These are phyloP conservation scores for Paradendryphiella salina DNA, from an alignment of 2,329 filamentous ascomycete genomes.

Conservation along the genomic window DNA sequence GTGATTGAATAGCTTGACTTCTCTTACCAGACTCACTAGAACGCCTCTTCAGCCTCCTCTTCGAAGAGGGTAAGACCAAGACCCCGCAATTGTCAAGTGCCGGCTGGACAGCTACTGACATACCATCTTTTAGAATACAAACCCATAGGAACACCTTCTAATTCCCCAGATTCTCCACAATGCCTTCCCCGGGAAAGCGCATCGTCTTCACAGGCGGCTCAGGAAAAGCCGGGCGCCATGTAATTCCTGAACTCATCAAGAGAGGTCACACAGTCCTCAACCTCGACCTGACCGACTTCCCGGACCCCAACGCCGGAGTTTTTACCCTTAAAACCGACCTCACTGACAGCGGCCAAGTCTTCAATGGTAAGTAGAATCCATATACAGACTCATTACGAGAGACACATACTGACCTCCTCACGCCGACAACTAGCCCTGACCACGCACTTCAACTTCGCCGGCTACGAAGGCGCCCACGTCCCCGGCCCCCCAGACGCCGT, in stretches of 20 bases:
- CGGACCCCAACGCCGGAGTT: constrained; percentile 50
- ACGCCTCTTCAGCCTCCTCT: not conserved
- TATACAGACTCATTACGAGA: too few relatives aligned
- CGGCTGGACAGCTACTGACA: not conserved
- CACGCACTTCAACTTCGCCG: constrained; percentile 59
- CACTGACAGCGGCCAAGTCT: constrained; percentile 60
- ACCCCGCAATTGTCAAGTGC: constrained; percentile 3
- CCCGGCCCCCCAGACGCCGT: constrained; percentile 60
- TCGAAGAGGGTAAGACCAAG: not conserved
- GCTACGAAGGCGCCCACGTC: constrained; percentile 51
- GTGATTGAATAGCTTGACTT: not conserved
- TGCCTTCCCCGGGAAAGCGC: constrained; percentile 44
- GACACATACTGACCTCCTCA: too few relatives aligned
- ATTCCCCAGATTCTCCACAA: constrained; percentile 6
- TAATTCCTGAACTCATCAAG: constrained; percentile 57
- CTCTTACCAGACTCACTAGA: not conserved
- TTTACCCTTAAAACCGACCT: constrained; percentile 61
- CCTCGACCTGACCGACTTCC: constrained; percentile 56
- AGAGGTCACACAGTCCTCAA: constrained; percentile 59
- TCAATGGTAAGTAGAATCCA: constrained; percentile 46
- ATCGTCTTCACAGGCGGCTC: constrained; percentile 55
- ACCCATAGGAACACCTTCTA: not conserved
- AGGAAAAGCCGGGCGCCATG: constrained; percentile 57
- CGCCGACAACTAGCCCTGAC: constrained; percentile 39
- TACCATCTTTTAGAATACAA: not conserved